Evolutionary conservation across 2,329 filamentous ascomycete genomes (phyloP), one percentile per base, ranked within the genome.

Genomic region (Pseudocercospora eumusae): DNA sequence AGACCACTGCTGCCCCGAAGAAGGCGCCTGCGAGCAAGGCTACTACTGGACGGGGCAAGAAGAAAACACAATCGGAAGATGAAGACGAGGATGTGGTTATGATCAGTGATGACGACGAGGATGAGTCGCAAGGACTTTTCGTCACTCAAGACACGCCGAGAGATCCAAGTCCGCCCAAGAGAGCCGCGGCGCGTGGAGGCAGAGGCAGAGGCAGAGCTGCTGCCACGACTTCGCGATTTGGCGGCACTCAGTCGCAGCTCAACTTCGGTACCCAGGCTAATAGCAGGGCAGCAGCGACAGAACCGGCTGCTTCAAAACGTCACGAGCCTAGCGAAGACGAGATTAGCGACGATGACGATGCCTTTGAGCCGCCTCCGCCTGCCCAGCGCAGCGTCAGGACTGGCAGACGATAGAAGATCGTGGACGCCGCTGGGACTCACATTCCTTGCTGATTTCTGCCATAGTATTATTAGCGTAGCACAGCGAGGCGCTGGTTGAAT

Each of bases 81-180:
- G 74, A 77, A 42, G 75, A 74, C 27, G 79, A 75, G 50, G 75
- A 78, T 55, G 74, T 75, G n/a, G 75, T 78, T 61, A 73, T 77
- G 20, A 73, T 74, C 36, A 79, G 81, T 23, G 75, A 80, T 33
- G 79, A 81, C 36, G 73, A 75, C 20, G 71, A 80, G 21, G 82
- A 83, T 15, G 82, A 82, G 9, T 75, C 73, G n/a, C 72, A 77
- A 31, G 74, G 73, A 6, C 70, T 81, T 1, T 81, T 82, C 61
- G 76, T 81, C 49, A 75, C 69, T 52, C 71, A 67, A 60, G 70
- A 55, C 3, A 61, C 56, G 6, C 64, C 45, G 54, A 68, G 54
- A n/a, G 57, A 62, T 6, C 61, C 66, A 21, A 64, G 69, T 40
- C 64, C 70, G 2, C 60, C 69, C 20, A 73, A 67, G 59, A 63